Evolutionary conservation across 176 grass and related monocot species (phyloP), one percentile per base, ranked within the genome.

Genomic region (Dactylis glomerata): DNA sequence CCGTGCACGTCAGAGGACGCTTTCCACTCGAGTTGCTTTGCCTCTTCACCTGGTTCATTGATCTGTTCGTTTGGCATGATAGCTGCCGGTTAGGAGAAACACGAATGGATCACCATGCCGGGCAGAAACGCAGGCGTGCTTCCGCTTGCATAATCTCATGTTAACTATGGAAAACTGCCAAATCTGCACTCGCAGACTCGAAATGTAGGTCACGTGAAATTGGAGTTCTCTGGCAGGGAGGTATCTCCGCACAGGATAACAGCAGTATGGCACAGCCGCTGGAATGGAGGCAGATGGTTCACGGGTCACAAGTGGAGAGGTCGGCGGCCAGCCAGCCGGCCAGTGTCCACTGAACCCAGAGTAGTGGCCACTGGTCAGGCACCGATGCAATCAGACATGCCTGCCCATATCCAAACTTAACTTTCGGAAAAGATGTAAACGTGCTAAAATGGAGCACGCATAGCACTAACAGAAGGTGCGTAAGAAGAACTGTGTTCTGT

Each of bases 1-100:
- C 45, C 67, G 51, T 78, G 87, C 81, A 80, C 31, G 55, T 12
- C 55, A 34, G 62, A 79, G 9, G 9, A 65, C 78, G 44, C 45
- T 79, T 74, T 12, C 71, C 16, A 16, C 31, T 52, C 33, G 17
- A 37, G 56, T 64, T 68, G 9, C 33, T 8, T 68, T 80, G 34
- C 73, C 24, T 47, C 70, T 9, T 1, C 40, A n/a, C 31, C 68
- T 1, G 40, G 27, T 61, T 40, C n/a, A 75, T 12, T 33, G 12
- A 67, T 27, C 14, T 14, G 47, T 47, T 68, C 49, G 24, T 75
- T 58, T 68, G 61, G 58, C 67, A n/a, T 56, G 30, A 67, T 66
- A 74, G 56, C 55, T 37, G 68, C 2, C n/a, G 1, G 82, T 23
- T 28, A 15, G 15, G 13, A 59, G 76, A 59, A 70, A 36, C 38